These are phyloP conservation scores for Penicillium sp. DNA, from an alignment of 2,329 filamentous ascomycete species.

Conservation along the genomic window DNA sequence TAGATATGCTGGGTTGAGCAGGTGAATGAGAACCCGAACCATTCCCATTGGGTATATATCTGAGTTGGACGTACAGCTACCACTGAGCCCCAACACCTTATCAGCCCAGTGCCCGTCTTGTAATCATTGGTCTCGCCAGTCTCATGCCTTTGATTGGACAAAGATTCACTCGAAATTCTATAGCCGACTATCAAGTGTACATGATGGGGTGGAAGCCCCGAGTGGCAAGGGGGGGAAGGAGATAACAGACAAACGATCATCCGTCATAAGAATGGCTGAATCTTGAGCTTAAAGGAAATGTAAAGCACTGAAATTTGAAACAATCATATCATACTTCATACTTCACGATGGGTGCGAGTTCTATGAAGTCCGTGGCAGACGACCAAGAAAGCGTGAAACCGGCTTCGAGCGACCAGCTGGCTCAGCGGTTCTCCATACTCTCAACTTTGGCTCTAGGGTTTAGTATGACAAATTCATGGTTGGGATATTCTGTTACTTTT, in stretches of 20 bases:
- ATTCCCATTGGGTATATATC: not conserved
- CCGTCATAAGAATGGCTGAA: not conserved
- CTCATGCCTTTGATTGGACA: not conserved
- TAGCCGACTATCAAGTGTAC: not conserved
- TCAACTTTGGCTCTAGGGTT: slow-evolving; percentile 28
- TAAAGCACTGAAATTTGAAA: not conserved
- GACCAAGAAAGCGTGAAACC: not conserved
- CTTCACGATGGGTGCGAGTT: not conserved
- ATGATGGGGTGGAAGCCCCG: not conserved
- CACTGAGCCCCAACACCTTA: not conserved
- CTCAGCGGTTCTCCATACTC: slow-evolving; percentile 10
- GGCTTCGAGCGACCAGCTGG: not conserved
- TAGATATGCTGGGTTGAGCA: not conserved
- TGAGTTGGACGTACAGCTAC: not conserved
- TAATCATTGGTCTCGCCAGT: not conserved
- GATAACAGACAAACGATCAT: not conserved
- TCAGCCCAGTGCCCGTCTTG: not conserved
- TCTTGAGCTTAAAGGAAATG: not conserved
- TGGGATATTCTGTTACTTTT: slow-evolving; percentile 27
- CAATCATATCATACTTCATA: not conserved
- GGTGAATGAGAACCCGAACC: not conserved
- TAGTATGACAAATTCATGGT: slow-evolving; percentile 34
- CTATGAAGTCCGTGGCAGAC: not conserved
- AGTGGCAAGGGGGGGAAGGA: not conserved
- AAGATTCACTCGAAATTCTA: not conserved